Evolutionary conservation across 2,329 filamentous ascomycete species (phyloP), one percentile per base, ranked within the genome.

Genomic region (Elsinoe ampelina): DNA sequence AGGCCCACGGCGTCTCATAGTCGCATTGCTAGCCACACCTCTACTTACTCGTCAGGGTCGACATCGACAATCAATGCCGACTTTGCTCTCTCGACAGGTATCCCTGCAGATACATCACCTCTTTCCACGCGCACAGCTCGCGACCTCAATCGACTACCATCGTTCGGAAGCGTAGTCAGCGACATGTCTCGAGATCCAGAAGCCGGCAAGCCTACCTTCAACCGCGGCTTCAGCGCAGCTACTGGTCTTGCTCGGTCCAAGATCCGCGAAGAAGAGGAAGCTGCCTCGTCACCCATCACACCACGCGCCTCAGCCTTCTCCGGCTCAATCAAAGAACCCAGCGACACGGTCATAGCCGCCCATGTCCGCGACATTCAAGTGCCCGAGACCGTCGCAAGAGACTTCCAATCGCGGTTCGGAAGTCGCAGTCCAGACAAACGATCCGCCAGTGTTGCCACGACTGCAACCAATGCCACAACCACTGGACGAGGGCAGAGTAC

Each of bases 281-380:
- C 48, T 69, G 77, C 74, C 74, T 64, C 67, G 69, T 74, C 72
- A 2, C 80, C 89, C 5, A 80, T 80, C 61, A 96, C 91, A 2
- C 92, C 92, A 1, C 80, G 68, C 75, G 83, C 58, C 76, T 77
- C 65, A 74, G 80, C 61, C 71, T 70, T 65, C 64, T 70, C 64
- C 74, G 65, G 68, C 26, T 30, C 26, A 2, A 30, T 7, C 10
- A 75, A 79, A 17, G 81, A 85, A 5, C 88, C 88, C 1, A 93
- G 89, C 1, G 91, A 96, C 67, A 96, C 90, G 1, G 84, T 90
- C 52, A 87, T 96, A 65, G 84, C 90, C 42, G 86, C 89, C 58
- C 91, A 93, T 67, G 86, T 96, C 45, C 86, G 87, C 63, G 90
- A 92, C 65, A 89, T 97, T 12, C 87, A 92, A 58, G 89, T 96